Base-by-base conservation (phyloP, 2,329 filamentous ascomycete species). In the Penicillium aurantiogriseum region DNA sequence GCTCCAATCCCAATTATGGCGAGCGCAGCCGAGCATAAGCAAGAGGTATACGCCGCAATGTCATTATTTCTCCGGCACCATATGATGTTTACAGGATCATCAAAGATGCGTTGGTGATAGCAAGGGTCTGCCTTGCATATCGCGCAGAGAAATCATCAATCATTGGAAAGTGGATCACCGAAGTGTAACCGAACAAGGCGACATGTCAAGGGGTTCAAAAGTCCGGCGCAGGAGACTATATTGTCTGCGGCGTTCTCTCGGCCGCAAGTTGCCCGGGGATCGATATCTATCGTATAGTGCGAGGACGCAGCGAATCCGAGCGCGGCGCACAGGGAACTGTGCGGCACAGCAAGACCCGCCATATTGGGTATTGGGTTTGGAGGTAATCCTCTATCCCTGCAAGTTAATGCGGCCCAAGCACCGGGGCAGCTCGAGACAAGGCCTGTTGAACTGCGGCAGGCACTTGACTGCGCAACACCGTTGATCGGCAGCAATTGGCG, bases 61-160 rank as follows among this genome's bases (percentile, higher is more conserved):
- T 15, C 8, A 40, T 43, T 13, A 29, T 21, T 43, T 35, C 25
- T 33, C 38, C 3, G 19, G 8, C 21, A 13, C 39, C 21, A 43
- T 55, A 21, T 17, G 23, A 25, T 29, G 8, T 15, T 21, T 48
- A 17, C 42, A 21, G 13, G 27, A 27, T 35, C 39, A 43, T 43
- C 29, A 27, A 54, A 39, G 46, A 49, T 45, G 23, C 21, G 59
- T 65, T 65, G 61, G 62, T 67, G 64, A 67, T 64, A 54, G 25
- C 51, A 33, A 36, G 21, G 39, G 21, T 44, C 54, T 38, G 44
- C 56, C 56, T 55, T 66, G 64, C 64, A 66, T 66, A 64, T 62
- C 27, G 54, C 43, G 23, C 31, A 51, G 35, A 38, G 40, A 23
- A 35, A 42, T 23, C 52, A 59, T 51, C 21, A 44, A 44, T 35